phyloP scores from a whole-genome alignment of 768 basidiomycete species.

The Psilocybe azurescens region DNA sequence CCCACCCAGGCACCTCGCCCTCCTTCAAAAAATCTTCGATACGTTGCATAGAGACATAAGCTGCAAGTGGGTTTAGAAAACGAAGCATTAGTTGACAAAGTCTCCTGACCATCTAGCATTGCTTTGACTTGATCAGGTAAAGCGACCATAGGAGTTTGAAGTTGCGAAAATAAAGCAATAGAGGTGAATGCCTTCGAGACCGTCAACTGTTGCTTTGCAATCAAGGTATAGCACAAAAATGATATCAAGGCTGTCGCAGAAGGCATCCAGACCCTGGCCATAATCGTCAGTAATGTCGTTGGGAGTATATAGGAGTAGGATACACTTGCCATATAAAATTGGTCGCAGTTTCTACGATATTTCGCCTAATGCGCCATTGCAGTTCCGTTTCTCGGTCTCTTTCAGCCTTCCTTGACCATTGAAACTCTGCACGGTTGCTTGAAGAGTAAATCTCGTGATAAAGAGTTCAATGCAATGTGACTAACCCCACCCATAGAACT shows the following conservation, averaged over 20 bases:
- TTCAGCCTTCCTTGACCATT: slow-evolving; percentile 61
- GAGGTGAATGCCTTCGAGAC: slow-evolving; percentile 85
- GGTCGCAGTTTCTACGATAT: slow-evolving; percentile 61
- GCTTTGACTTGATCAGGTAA: slow-evolving; percentile 70
- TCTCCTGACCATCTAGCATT: slow-evolving; percentile 57
- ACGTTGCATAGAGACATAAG: slow-evolving; percentile 82
- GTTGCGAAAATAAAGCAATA: slow-evolving; percentile 74
- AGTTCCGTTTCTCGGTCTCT: slow-evolving; percentile 67
- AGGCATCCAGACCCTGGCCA: slow-evolving; percentile 70
- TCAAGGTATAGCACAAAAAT: slow-evolving; percentile 70
- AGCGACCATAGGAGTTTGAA: slow-evolving; percentile 70
- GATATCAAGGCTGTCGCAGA: slow-evolving; percentile 68
- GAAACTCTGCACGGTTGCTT: slow-evolving; percentile 45
- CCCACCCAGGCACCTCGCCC: slow-evolving; percentile 81
- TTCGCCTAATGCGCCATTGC: slow-evolving; percentile 68
- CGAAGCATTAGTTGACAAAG: neutral
- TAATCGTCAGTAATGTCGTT: slow-evolving; percentile 4
- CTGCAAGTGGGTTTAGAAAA: slow-evolving; percentile 33
- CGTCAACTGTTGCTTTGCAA: slow-evolving; percentile 68
- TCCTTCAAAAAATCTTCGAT: slow-evolving; percentile 77
- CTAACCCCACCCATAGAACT: slow-evolving; percentile 74
- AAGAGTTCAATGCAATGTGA: neutral
- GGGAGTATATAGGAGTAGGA: slow-evolving; percentile 18
- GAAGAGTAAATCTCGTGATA: neutral
- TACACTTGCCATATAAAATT: slow-evolving; percentile 67